Conservation (phyloP, 805 yeast genomes). For the Yamadazyma scolyti region DNA sequence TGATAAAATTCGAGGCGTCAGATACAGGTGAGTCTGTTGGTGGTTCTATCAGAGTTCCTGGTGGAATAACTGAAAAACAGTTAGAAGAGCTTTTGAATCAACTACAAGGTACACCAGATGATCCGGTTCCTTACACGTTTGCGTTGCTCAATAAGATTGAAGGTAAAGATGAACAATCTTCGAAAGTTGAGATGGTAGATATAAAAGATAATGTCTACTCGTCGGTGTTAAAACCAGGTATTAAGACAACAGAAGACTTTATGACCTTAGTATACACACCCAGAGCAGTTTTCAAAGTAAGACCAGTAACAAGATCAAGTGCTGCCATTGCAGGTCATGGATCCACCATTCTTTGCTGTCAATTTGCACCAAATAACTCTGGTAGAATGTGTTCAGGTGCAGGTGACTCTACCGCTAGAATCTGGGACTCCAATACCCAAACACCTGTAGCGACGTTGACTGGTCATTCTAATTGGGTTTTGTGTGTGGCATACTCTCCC, state of each 20-base stretch:
- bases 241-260: slow-evolving; percentile 88
- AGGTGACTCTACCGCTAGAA: slow-evolving; percentile 92
- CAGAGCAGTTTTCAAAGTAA: slow-evolving; percentile 89
- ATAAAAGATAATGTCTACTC: slow-evolving; percentile 73
- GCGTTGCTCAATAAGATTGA: slow-evolving; percentile 52
- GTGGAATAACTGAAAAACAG: slow-evolving; percentile 78
- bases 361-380: slow-evolving; percentile 88
- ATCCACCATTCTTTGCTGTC: slow-evolving; percentile 85
- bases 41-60: slow-evolving; percentile 87
- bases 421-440: slow-evolving; percentile 96
- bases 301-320: slow-evolving; percentile 83
- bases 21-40: slow-evolving; percentile 88
- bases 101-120: slow-evolving; percentile 65
- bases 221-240: slow-evolving; percentile 81
- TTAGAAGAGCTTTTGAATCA: slow-evolving; percentile 85
- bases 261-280: slow-evolving; percentile 91
- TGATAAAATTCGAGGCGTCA: slow-evolving; percentile 85
- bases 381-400: slow-evolving; percentile 90
- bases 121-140: slow-evolving; percentile 88
- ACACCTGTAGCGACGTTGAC: slow-evolving; percentile 77
- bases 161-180: slow-evolving; percentile 17
- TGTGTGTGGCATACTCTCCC: slow-evolving; percentile 89
- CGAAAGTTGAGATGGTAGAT: slow-evolving; percentile 55
- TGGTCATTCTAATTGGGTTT: slow-evolving; percentile 93
- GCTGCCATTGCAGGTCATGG: slow-evolving; percentile 97